phyloP scores from a whole-genome alignment of 2,329 filamentous ascomycete species.

The Colletotrichum cereale region DNA sequence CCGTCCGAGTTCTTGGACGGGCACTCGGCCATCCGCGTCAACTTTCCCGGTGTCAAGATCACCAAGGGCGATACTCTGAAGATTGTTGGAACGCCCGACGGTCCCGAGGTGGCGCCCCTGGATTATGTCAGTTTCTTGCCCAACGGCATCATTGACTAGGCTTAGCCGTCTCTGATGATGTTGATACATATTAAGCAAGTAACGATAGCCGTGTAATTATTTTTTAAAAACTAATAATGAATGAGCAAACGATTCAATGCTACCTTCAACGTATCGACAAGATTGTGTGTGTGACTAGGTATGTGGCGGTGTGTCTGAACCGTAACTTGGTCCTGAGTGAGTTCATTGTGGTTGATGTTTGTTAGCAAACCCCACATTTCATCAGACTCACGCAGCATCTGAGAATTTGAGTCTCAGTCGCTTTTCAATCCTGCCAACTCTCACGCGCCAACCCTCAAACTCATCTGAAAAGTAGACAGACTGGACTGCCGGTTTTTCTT shows the following conservation, averaged over 20 bases:
- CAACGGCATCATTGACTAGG: conserved; percentile 53
- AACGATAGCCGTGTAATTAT: not conserved
- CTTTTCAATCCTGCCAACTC: not conserved
- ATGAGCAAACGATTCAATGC: not conserved
- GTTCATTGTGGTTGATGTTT: not conserved
- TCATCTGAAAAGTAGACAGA: not conserved
- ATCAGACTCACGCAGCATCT: not conserved
- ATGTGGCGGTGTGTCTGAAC: not conserved
- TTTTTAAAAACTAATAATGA: not conserved
- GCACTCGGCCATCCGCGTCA: conserved; percentile 73
- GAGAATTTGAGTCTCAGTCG: conserved; percentile 6
- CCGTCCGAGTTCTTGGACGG: conserved; percentile 72
- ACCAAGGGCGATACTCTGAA: conserved; percentile 64
- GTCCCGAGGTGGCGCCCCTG: conserved; percentile 72
- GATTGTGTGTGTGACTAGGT: not conserved
- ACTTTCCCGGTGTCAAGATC: conserved; percentile 65
- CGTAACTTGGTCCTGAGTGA: not conserved
- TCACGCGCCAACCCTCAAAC: not conserved
- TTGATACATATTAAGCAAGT: not conserved
- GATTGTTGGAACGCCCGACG: conserved; percentile 69
- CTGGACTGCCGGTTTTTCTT: not conserved
- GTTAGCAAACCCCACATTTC: conserved; percentile 28
- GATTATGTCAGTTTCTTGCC: conserved; percentile 77
- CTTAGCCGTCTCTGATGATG: not conserved
- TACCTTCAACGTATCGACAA: not conserved